Percentiles rank a stretch among this genome's conserved stretches.
Evolutionary conservation across 305 asterid genomes (phyloP).

Genomic region (Fraxinus velutina): DNA sequence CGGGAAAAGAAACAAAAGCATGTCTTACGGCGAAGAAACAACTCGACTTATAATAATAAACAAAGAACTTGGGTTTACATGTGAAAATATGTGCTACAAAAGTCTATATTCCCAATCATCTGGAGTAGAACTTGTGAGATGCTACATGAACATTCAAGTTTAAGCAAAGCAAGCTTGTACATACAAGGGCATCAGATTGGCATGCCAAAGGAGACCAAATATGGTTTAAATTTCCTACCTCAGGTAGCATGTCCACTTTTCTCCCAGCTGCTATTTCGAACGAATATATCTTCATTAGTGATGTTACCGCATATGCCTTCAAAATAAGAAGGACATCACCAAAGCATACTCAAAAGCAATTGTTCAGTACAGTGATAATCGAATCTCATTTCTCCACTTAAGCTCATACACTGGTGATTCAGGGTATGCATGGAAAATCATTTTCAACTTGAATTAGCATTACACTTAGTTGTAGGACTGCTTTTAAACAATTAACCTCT

Average conservation of each 20-base stretch:
- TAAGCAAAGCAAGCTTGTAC: neutral
- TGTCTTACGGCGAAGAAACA: neutral
- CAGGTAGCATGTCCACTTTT: conserved; percentile 75
- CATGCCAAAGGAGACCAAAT: conserved; percentile 12
- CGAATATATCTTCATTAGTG: conserved; percentile 83
- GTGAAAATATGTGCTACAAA: neutral
- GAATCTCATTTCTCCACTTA: neutral
- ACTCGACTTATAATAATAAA: neutral
- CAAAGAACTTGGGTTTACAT: conserved; percentile 1
- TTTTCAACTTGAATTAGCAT: neutral
- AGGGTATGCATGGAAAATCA: neutral
- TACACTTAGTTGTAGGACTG: neutral
- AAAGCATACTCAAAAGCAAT: conserved; percentile 10
- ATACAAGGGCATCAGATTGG: neutral
- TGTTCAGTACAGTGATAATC: neutral
- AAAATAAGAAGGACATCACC: conserved; percentile 26
- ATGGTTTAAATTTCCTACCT: conserved; percentile 48
- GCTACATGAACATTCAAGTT: neutral
- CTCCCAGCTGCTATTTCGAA: conserved; percentile 96
- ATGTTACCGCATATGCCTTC: conserved; percentile 89
- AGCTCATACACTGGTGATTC: neutral
- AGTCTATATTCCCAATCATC: neutral
- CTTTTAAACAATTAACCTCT: neutral
- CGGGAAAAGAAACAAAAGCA: neutral
- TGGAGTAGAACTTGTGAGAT: neutral